A percentile compares a stretch with the other conserved stretches of the same genome.
Evolutionary conservation across 106 monocot species (phyloP).

Genomic region (Dendrobium huoshanense): DNA sequence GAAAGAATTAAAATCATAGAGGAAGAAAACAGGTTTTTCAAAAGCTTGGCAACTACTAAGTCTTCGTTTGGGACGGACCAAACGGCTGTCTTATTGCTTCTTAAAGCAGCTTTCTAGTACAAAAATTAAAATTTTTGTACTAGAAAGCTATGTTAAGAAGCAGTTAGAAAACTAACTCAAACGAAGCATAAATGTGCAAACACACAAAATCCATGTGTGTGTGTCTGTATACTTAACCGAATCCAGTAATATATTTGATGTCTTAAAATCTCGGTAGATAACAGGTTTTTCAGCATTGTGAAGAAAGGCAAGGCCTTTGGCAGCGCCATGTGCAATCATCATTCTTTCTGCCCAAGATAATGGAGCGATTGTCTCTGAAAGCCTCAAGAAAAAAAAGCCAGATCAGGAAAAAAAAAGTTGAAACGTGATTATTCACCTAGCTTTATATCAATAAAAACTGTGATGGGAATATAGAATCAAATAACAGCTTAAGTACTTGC

Average conservation of each 20-base stretch:
- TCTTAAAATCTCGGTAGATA: constrained; percentile 85
- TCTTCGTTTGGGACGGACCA: too few relatives aligned
- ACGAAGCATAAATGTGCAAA: too few relatives aligned
- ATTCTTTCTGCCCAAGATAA: constrained; percentile 72
- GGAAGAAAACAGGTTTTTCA: neutral
- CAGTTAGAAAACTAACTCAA: too few relatives aligned
- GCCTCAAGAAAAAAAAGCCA: neutral
- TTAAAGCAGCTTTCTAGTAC: too few relatives aligned
- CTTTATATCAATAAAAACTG: neutral
- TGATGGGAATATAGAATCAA: neutral
- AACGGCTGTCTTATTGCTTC: too few relatives aligned
- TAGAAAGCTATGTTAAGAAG: too few relatives aligned
- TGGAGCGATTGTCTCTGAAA: constrained; percentile 64
- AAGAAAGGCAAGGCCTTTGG: constrained; percentile 74
- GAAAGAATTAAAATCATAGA: neutral
- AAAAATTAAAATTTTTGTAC: too few relatives aligned
- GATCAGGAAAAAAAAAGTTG: neutral
- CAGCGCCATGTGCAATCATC: constrained; percentile 83
- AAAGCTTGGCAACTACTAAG: too few relatives aligned
- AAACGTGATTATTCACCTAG: neutral
- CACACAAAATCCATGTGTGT: too few relatives aligned
- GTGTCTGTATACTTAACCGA: constrained; percentile 41
- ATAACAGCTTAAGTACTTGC: neutral
- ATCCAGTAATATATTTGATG: constrained; percentile 82
- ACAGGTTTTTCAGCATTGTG: constrained; percentile 80